Conservation (phyloP, 192 early-diverging fungal species). For the Coemansia reversa region DNA sequence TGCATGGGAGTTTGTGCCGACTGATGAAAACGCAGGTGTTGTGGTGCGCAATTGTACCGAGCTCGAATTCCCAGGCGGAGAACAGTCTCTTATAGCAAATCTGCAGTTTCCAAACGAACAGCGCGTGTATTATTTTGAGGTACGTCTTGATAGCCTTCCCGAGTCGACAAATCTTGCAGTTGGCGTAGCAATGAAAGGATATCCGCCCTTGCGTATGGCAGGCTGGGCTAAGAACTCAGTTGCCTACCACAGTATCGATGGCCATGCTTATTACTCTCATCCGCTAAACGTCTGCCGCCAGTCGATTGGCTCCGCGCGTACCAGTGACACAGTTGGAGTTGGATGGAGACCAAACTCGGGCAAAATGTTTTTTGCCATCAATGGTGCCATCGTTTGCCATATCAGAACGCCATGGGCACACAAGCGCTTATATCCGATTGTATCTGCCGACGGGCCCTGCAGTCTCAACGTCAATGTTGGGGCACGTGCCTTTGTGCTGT, state of each 20-base stretch:
- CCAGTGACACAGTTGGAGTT: conserved; percentile 71
- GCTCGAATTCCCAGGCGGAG: conserved; percentile 37
- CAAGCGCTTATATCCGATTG: conserved; percentile 60
- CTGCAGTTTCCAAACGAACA: conserved; percentile 53
- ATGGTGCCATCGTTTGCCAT: conserved; percentile 64
- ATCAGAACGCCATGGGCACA: conserved; percentile 61
- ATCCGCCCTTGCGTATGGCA: conserved; percentile 66
- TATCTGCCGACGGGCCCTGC: conserved; percentile 52
- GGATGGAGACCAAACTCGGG: conserved; percentile 71
- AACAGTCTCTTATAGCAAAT: conserved; percentile 43
- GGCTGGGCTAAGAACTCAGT: conserved; percentile 73
- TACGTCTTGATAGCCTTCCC: conserved; percentile 55
- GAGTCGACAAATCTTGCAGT: conserved; percentile 64
- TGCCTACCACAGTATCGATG: conserved; percentile 65
- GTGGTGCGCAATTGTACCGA: conserved; percentile 32
- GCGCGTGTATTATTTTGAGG: conserved; percentile 53
- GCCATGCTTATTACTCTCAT: conserved; percentile 62
- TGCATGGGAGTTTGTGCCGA: conserved; percentile 43
- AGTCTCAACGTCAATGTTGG: conserved; percentile 43
- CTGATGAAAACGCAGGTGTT: conserved; percentile 22
- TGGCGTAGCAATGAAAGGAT: conserved; percentile 66
- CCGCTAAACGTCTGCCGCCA: conserved; percentile 57
- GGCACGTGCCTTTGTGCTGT: conserved; percentile 46
- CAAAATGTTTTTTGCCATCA: conserved; percentile 70
- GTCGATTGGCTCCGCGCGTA: conserved; percentile 39